Conservation (phyloP, 2,329 filamentous ascomycete species). For the Clonostachys rosea region DNA sequence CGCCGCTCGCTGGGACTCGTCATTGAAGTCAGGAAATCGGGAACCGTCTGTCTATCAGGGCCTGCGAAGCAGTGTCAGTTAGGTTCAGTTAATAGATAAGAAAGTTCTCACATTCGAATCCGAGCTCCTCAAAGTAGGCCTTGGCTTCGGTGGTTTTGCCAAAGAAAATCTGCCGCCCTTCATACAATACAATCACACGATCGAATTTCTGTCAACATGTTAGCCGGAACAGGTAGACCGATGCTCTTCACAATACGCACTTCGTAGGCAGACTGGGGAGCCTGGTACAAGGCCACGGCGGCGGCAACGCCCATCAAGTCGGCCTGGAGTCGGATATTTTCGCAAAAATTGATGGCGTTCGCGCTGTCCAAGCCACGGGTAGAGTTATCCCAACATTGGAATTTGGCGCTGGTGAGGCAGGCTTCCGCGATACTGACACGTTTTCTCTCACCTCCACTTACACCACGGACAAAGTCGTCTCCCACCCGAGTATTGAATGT, state of each 20-base stretch:
- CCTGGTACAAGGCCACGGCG: conserved; percentile 68
- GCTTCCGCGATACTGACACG: conserved; percentile 67
- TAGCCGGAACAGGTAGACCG: conserved; percentile 18
- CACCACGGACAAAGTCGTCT: conserved; percentile 49
- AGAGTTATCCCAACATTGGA: conserved; percentile 66
- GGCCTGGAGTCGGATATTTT: conserved; percentile 52
- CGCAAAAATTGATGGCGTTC: conserved; percentile 58
- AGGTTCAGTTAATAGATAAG: conserved; percentile 33
- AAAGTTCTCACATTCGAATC: conserved; percentile 47
- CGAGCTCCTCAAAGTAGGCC: conserved; percentile 62
- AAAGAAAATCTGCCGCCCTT: conserved; percentile 58
- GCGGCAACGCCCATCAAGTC: conserved; percentile 71
- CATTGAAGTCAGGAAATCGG: conserved; percentile 64
- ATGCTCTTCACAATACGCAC: conserved; percentile 34
- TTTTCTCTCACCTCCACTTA: conserved; percentile 56
- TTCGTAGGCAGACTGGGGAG: conserved; percentile 64
- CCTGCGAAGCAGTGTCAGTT: conserved; percentile 40
- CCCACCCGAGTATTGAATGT: conserved; percentile 57
- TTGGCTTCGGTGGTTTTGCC: conserved; percentile 52
- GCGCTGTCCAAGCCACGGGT: conserved; percentile 57
- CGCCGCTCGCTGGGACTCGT: conserved; percentile 62
- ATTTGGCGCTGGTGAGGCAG: conserved; percentile 35
- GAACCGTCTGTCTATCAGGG: conserved; percentile 62
- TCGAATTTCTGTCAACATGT: conserved; percentile 48
- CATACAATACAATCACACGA: conserved; percentile 53